phyloP scores from a whole-genome alignment of 2,329 filamentous ascomycete species.

The Penicillium sp. region DNA sequence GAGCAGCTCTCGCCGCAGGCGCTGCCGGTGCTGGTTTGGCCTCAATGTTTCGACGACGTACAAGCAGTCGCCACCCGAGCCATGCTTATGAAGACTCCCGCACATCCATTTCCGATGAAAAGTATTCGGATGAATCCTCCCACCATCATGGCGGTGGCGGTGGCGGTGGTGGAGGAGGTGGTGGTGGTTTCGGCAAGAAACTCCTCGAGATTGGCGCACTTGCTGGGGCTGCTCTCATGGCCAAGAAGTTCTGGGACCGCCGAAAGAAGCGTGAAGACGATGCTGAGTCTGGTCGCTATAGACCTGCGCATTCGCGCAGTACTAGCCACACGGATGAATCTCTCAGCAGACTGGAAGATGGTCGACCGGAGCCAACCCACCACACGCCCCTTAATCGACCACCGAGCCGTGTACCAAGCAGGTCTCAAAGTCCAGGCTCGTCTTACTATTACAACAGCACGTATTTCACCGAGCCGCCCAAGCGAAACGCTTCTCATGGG shows the following conservation, averaged over 20 bases:
- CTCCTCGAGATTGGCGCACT: constrained; percentile 54
- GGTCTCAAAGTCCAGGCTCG: constrained; percentile 29
- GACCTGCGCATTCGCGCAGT: constrained; percentile 44
- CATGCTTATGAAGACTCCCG: constrained; percentile 41
- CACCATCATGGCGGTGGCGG: constrained; percentile 15
- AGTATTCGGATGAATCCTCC: constrained; percentile 49
- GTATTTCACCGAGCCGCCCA: constrained; percentile 37
- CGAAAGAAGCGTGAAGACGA: constrained; percentile 47
- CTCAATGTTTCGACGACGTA: constrained; percentile 40
- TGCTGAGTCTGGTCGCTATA: constrained; percentile 46
- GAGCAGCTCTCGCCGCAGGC: constrained; percentile 40
- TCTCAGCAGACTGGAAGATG: constrained; percentile 44
- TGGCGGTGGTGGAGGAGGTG: constrained; percentile 36
- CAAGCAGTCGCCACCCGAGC: constrained; percentile 39
- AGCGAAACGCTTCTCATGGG: constrained; percentile 40
- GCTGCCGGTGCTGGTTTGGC: constrained; percentile 52
- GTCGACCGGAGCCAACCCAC: constrained; percentile 40
- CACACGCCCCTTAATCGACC: constrained; percentile 28
- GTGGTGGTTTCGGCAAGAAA: constrained; percentile 53
- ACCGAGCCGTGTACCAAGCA: constrained; percentile 27
- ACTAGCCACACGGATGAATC: constrained; percentile 36
- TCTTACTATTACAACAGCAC: constrained; percentile 35
- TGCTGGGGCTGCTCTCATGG: constrained; percentile 55
- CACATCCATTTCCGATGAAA: constrained; percentile 57
- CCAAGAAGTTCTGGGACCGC: constrained; percentile 51